Base-by-base conservation (phyloP, 345 rosid genomes). In the Anastatica hierochuntica region DNA sequence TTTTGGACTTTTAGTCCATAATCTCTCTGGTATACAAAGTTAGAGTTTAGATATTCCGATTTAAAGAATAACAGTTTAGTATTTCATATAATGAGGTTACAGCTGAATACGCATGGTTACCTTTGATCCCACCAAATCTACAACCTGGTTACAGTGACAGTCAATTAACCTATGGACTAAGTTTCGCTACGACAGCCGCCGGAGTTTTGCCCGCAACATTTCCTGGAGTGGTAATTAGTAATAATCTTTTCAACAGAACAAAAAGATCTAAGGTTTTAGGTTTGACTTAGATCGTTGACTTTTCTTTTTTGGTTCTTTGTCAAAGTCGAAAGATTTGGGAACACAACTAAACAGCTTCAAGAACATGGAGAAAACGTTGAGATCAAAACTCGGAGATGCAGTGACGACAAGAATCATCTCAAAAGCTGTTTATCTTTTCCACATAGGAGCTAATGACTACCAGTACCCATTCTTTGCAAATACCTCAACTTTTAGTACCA, bases 101-200 rank as follows among this genome's bases (percentile, higher is more conserved):
- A 63, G 68, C 61, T 33, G 61, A 63, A 46, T 63, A 54, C 2
- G 67, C 67, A 12, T 62, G 59, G 59, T 11, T 62, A 43, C 67
- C 67, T 1, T 62, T 62, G 46, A 63, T 63, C 26, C 55, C 61
- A 3, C 49, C 68, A 1, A 44, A 63, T 46, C 48, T 63, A 53
- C 18, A 38, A 14, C 68, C 68, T 1, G 55, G 68, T 17, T 35
- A 18, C 14, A 37, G 31, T 7, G 16, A 43, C 7, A 63, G 49
- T 46, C 49, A 58, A 12, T 55, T 44, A 7, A 59, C 51, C n/a
- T 53, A 65, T 24, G 87, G 83, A 3, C 65, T 64, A 5, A 80
- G 73, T 64, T 78, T 78, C 2, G 82, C 79, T 8, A 72, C 90
- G 0, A 69, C 57, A 0, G 78, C 79, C 36, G 90, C 77, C 29